Evolutionary conservation across 2,329 filamentous ascomycete genomes (phyloP).

Genomic region (Talaromyces albobiverticillius): DNA sequence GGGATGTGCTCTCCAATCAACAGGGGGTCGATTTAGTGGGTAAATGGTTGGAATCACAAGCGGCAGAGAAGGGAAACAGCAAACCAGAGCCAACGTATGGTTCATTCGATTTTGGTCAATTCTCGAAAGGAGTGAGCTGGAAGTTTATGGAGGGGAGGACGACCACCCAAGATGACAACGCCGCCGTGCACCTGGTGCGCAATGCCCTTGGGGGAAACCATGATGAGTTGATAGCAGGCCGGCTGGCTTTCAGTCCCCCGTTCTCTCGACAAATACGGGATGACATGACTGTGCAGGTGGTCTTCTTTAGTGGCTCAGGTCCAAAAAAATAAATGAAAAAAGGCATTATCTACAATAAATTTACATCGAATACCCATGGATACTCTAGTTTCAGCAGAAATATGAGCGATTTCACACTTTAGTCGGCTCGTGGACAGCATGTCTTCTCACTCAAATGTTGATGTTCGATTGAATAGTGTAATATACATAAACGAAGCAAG

Average conservation of each 20-base stretch:
- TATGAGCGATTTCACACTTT: no score
- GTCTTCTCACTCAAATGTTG: slow-evolving; percentile 81
- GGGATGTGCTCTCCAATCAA: slow-evolving; percentile 58
- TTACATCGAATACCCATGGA: no score
- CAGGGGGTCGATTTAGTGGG: slow-evolving; percentile 58
- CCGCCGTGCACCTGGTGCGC: slow-evolving; percentile 50
- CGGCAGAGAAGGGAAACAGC: neutral
- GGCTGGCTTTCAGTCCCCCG: slow-evolving; percentile 26
- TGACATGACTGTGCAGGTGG: slow-evolving; percentile 53
- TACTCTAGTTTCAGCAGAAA: no score
- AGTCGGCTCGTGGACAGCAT: no score
- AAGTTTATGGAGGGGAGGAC: slow-evolving; percentile 43
- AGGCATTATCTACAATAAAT: no score
- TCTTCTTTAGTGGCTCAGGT: neutral
- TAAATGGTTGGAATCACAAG: slow-evolving; percentile 47
- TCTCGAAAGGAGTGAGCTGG: slow-evolving; percentile 23
- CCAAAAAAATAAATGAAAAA: slow-evolving; percentile 65
- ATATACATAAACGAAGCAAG: no score
- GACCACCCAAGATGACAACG: slow-evolving; percentile 52
- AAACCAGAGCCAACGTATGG: neutral
- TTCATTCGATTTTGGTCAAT: slow-evolving; percentile 13
- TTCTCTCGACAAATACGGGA: slow-evolving; percentile 43
- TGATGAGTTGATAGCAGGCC: slow-evolving; percentile 30
- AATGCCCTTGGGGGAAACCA: slow-evolving; percentile 53
- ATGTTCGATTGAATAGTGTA: slow-evolving; percentile 63